Base-by-base conservation (phyloP, 129 eudicot species). In the Kitagawia praeruptora region DNA sequence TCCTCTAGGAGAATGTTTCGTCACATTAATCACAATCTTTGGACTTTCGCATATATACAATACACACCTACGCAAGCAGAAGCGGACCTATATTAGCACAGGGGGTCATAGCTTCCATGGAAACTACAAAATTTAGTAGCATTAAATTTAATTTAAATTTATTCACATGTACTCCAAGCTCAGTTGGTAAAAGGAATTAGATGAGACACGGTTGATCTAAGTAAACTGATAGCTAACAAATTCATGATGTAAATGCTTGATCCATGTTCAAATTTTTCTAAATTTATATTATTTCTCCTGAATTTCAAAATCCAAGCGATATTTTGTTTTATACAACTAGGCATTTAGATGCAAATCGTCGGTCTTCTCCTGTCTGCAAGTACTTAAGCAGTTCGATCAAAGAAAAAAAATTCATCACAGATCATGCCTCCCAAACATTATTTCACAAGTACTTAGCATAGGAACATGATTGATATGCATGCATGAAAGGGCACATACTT, bases 401-500 rank as follows among this genome's bases (percentile, higher is more conserved):
- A 19, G 19, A 3, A 34, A 34, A 34, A 34, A 34, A 34, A 34
- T 0, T 34, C 37, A 34, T 34, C 19, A 48, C 19, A 48, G 19
- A 48, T 48, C 53, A 48, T 48, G 53, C 53, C 19, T 49, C 5
- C 5, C 5, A 53, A 53, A 53, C 25, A 53, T 21, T 19, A 53
- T 27, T 53, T 53, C 10, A 19, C 3, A 53, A 53, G 27, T 53
- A 53, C 27, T 53, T 53, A 6, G 27, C 9, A 27, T 27, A 9
- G 14, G 9, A 12, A n/a, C 47, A 66, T 27, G 12, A 66, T 37
- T 37, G n/a, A n/a, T n/a, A 66, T 13, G 38, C 16, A 66, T 66
- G 73, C 27, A 21, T 42, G 28, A n/a, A 74, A 1, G 61, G 41
- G 42, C 40, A 28, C 78, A 39, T 74, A 88, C 92, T 61, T 85